Conservation (phyloP, 257 asterid species). For the Plantago ovata region DNA sequence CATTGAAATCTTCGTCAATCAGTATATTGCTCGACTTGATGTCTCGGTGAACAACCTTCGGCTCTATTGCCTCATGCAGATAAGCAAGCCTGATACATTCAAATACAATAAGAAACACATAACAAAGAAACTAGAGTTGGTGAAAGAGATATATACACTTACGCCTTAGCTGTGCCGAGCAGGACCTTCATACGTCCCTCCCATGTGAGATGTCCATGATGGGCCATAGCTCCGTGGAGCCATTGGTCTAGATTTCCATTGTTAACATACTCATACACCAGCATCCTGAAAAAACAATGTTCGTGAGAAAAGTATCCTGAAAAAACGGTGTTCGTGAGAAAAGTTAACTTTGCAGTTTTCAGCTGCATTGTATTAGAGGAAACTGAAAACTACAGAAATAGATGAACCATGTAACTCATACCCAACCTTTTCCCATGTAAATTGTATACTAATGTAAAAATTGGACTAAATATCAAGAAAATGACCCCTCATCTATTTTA, state of each 20-base stretch:
- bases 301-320: too few relatives aligned
- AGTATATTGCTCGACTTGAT: conserved; percentile 84
- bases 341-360: not conserved
- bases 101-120: conserved; percentile 6
- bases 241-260: conserved; percentile 91
- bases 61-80: conserved; percentile 81
- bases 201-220: conserved; percentile 40
- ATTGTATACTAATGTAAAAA: not conserved
- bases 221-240: conserved; percentile 55
- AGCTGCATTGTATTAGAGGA: conserved; percentile 5
- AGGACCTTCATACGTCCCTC: conserved; percentile 45
- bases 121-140: not conserved
- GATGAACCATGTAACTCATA: not conserved
- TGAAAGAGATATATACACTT: conserved; percentile 16
- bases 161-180: conserved; percentile 49
- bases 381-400: not conserved
- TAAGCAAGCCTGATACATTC: conserved; percentile 59
- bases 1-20: conserved; percentile 70
- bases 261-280: conserved; percentile 78
- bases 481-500: conserved; percentile 1
- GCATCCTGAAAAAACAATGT: conserved; percentile 35
- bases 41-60: conserved; percentile 84
- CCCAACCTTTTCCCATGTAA: not conserved
- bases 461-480: conserved; percentile 4
- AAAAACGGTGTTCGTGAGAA: not conserved